Conservation (phyloP, 768 basidiomycete species). For the Heimioporus sp. region DNA sequence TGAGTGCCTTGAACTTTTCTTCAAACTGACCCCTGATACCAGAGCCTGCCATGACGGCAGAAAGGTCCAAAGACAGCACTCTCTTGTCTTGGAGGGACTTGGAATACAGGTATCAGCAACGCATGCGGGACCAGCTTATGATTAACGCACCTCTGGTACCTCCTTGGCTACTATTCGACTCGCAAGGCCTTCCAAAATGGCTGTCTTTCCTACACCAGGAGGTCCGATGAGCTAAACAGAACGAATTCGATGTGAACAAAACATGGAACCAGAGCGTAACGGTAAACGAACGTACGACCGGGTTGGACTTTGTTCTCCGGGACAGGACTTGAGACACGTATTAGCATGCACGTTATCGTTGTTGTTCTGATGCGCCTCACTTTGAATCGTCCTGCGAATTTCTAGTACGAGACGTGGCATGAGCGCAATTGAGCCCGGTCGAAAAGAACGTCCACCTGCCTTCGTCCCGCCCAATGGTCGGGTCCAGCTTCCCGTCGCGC, state of each 20-base stretch:
- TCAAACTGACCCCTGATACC: conserved; percentile 93
- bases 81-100: conserved; percentile 85
- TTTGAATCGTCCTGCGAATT: conserved; percentile 89
- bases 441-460: conserved; percentile 36
- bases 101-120: not conserved
- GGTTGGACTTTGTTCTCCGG: conserved; percentile 88
- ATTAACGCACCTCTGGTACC: conserved; percentile 73
- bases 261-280: not conserved
- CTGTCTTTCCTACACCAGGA: conserved; percentile 92
- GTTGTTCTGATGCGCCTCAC: conserved; percentile 38
- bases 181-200: conserved; percentile 87
- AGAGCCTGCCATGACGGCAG: conserved; percentile 84
- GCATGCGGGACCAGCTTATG: not conserved
- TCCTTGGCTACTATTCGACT: conserved; percentile 84
- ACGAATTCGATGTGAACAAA: not conserved
- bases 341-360: not conserved
- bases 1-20: conserved; percentile 86
- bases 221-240: conserved; percentile 68
- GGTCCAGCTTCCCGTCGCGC: conserved; percentile 82
- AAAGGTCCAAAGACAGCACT: conserved; percentile 83
- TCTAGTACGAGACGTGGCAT: conserved; percentile 41
- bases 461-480: conserved; percentile 87
- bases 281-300: conserved; percentile 55
- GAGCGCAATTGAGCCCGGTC: not conserved
- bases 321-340: conserved; percentile 58